Evolutionary conservation across 768 basidiomycete genomes (phyloP), one percentile per base, ranked within the genome.

Genomic region (Collybiopsis confluens): DNA sequence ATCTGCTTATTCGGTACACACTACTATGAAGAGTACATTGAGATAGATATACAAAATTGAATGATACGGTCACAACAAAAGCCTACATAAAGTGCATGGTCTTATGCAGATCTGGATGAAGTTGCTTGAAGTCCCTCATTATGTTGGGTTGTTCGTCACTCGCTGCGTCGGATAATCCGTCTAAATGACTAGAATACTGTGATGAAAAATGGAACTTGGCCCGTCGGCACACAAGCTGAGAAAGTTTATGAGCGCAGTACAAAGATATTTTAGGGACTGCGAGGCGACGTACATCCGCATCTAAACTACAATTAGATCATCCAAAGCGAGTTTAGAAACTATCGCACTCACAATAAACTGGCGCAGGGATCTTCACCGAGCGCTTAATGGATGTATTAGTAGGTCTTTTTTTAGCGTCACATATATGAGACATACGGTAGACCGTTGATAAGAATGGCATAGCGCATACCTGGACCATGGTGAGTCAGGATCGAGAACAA

Each of bases 301-400:
- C 82, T 82, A 45, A 13, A 49, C 10, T 10, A 18, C 8, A 45
- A 27, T 15, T 53, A 8, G 43, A 15, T 23, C n/a, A n/a, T n/a
- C n/a, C n/a, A n/a, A 40, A 10, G n/a, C 42, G 28, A 48, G 28
- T 26, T 38, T 9, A 8, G 36, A 1, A 4, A 16, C 26, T 27
- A 41, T n/a, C 11, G 13, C 43, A 59, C 83, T 62, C 57, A 87
- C 85, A 86, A 55, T 87, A 87, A 0, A 87, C 84, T 0, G 85
- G 86, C 0, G 85, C 86, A 0, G 85, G 85, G 20, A 88, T 82
- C 2, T 86, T 88, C 2, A 88, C 86, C 0, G 85, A 83, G 8
- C 47, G 35, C 47, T 48, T 2, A 37, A 33, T 24, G n/a, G 20
- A 16, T 7, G 37, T 2, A 37, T 1, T 21, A 2, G 11, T 9